Evolutionary conservation across 139 green algal species (phyloP).

Genomic region (Pedinophyceae sp.): DNA sequence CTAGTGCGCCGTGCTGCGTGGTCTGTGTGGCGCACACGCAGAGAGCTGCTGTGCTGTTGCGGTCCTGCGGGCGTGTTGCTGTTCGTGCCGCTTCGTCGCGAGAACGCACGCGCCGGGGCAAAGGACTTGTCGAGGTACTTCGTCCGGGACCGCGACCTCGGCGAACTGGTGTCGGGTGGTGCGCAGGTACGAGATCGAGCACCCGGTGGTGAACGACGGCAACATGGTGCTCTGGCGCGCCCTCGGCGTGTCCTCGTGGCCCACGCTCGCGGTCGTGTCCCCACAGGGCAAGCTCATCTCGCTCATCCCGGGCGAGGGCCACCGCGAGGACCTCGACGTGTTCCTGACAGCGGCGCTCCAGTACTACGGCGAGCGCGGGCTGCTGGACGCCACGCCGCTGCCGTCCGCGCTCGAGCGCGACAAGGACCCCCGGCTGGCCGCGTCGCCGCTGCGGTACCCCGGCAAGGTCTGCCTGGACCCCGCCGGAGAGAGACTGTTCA

Average conservation of each 20-base stretch:
- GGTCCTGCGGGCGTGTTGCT: no score
- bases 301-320: constrained; percentile 41
- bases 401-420: constrained; percentile 42
- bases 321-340: constrained; percentile 50
- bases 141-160: no score
- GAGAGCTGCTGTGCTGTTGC: no score
- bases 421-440: constrained; percentile 21
- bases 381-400: constrained; percentile 35
- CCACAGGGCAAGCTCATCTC: constrained; percentile 29
- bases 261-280: constrained; percentile 43
- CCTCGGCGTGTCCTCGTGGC: constrained; percentile 49
- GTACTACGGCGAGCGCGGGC: constrained; percentile 37
- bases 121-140: no score
- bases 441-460: constrained; percentile 38
- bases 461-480: constrained; percentile 49
- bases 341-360: constrained; percentile 45
- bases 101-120: no score
- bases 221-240: constrained; percentile 47
- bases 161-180: no score
- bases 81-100: no score
- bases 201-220: constrained; percentile 57
- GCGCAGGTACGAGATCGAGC: constrained; percentile 50
- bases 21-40: no score
- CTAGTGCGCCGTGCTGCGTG: no score
- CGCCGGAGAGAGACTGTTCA: constrained; percentile 39